Conservation (phyloP, 116 monocot species). For the Thalassia testudinum region DNA sequence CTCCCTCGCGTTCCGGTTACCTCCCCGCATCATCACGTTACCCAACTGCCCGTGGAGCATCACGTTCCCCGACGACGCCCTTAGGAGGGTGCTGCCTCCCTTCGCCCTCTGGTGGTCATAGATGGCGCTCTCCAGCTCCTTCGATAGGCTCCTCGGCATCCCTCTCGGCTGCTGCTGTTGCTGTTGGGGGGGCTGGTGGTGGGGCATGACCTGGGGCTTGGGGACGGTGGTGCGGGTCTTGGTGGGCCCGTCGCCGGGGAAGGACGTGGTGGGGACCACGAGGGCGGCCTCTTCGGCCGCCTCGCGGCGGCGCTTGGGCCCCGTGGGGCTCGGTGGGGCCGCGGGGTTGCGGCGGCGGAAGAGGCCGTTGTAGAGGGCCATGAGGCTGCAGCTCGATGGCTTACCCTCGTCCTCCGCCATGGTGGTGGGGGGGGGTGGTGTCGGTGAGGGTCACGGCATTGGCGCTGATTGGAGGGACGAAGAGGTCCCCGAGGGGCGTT, state of each 20-base stretch:
- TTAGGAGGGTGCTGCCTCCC: slow-evolving; percentile 5
- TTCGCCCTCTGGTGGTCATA: slow-evolving; percentile 16
- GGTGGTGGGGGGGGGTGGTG: neutral
- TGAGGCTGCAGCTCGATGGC: slow-evolving; percentile 16
- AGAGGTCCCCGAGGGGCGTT: neutral
- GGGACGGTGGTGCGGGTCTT: no score
- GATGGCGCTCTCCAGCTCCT: slow-evolving; percentile 12
- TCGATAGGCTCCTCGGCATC: no score
- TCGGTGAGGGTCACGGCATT: neutral
- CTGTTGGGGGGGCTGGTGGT: neutral
- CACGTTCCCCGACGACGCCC: slow-evolving; percentile 22
- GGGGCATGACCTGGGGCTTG: slow-evolving; percentile 2
- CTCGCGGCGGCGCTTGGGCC: neutral
- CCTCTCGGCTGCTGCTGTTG: neutral
- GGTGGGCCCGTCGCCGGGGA: neutral
- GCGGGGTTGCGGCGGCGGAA: slow-evolving; percentile 8
- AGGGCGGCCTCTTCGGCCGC: slow-evolving; percentile 6
- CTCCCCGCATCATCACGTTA: slow-evolving; percentile 8
- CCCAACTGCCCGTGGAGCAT: slow-evolving; percentile 18
- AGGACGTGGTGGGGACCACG: slow-evolving; percentile 1
- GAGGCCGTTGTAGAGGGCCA: slow-evolving; percentile 12
- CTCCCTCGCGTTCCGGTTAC: no score
- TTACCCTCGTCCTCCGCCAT: slow-evolving; percentile 13
- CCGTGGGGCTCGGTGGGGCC: no score
- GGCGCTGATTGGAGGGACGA: neutral